Evolutionary conservation across 176 grass and related monocot species (phyloP).

Genomic region (Guadua angustifolia): DNA sequence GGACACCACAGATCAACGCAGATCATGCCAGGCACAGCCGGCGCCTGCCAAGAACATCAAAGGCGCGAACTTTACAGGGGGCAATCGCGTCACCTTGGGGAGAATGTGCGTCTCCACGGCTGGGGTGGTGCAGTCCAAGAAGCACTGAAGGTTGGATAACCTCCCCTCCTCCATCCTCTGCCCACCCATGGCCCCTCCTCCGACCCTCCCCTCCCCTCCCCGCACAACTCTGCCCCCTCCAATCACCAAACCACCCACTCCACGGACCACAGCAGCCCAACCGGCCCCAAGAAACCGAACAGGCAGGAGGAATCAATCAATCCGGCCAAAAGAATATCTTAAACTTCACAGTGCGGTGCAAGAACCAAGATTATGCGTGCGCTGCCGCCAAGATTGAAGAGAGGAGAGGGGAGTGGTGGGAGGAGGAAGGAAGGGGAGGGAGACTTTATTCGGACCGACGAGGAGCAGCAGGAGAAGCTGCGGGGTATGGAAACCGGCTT

Average conservation of each 20-base stretch:
- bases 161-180: conserved; percentile 33
- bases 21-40: background rate
- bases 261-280: background rate
- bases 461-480: background rate
- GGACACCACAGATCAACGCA: background rate
- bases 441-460: conserved; percentile 32
- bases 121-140: conserved; percentile 79
- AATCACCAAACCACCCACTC: background rate
- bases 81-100: conserved; percentile 56
- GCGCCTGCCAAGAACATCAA: background rate
- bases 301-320: background rate
- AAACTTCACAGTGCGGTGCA: background rate
- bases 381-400: background rate
- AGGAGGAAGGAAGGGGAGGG: background rate
- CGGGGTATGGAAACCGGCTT: conserved; percentile 45
- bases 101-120: conserved; percentile 65
- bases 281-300: conserved; percentile 28
- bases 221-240: background rate
- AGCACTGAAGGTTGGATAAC: conserved; percentile 70
- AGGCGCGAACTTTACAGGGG: background rate
- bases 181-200: conserved; percentile 46
- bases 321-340: background rate
- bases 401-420: background rate
- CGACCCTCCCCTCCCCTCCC: background rate
- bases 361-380: background rate